phyloP scores from a whole-genome alignment of 805 yeast genomes.

The Wickerhamiella shivajii region DNA sequence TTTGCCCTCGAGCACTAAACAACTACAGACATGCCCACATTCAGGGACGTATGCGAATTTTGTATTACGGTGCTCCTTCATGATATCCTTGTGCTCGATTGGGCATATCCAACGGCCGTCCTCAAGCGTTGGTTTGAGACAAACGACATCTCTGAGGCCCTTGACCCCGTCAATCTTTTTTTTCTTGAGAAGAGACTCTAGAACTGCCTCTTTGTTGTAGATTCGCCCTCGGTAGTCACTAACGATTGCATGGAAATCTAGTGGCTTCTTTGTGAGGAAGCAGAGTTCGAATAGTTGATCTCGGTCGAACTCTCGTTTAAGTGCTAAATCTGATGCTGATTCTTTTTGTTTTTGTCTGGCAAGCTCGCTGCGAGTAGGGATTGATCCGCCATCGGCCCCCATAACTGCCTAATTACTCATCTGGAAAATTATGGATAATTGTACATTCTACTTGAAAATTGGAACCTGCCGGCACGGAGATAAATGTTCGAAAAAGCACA shows the following conservation, averaged over 20 bases:
- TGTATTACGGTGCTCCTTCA: slow-evolving; percentile 23
- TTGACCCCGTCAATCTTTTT: slow-evolving; percentile 21
- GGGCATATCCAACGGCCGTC: slow-evolving; percentile 27
- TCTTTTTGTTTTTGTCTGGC: not conserved
- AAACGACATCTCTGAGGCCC: slow-evolving; percentile 33
- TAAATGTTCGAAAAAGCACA: slow-evolving; percentile 56
- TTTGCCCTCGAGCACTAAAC: slow-evolving; percentile 14
- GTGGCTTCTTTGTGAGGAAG: slow-evolving; percentile 28
- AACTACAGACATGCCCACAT: slow-evolving; percentile 24
- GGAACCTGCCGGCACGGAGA: slow-evolving; percentile 93
- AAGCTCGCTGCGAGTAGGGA: slow-evolving; percentile 2
- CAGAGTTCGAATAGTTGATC: slow-evolving; percentile 34
- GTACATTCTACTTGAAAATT: slow-evolving; percentile 55
- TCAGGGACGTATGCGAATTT: slow-evolving; percentile 33
- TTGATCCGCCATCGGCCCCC: slow-evolving; percentile 51
- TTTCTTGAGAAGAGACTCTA: slow-evolving; percentile 38
- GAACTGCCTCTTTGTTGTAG: slow-evolving; percentile 46
- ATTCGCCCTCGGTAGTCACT: slow-evolving; percentile 56
- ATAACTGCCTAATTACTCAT: slow-evolving; percentile 15
- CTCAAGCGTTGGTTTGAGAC: slow-evolving; percentile 24
- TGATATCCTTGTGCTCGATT: slow-evolving; percentile 25
- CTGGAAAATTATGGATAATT: slow-evolving; percentile 6
- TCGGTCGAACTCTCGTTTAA: too few relatives aligned
- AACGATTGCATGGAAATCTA: slow-evolving; percentile 32
- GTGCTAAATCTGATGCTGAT: not conserved